Evolutionary conservation across 169 alveolate genomes (phyloP).

Genomic region (Cryptosporidium felis): DNA sequence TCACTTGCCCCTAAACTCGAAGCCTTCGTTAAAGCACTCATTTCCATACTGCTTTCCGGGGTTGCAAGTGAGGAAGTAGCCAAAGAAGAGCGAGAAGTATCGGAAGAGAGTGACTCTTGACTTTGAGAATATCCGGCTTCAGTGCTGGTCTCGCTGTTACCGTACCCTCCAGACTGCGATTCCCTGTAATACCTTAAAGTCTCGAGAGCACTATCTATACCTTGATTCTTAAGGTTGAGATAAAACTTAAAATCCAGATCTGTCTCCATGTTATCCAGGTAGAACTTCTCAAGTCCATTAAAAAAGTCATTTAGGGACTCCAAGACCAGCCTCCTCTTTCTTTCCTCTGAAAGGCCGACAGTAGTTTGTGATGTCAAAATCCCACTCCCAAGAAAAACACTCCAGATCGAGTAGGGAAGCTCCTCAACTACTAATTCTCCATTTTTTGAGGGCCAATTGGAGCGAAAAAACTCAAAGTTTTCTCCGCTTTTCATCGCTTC

Average conservation of each 20-base stretch:
- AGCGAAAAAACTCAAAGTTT: conserved; percentile 15
- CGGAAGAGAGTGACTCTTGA: background rate
- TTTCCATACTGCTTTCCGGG: background rate
- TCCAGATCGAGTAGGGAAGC: conserved; percentile 44
- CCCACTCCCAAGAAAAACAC: conserved; percentile 1
- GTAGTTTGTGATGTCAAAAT: background rate
- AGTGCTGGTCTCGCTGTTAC: background rate
- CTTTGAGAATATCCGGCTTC: background rate
- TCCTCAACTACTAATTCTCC: background rate
- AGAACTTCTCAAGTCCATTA: conserved; percentile 25
- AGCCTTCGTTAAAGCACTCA: background rate
- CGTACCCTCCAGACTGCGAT: background rate
- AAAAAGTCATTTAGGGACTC: conserved; percentile 27
- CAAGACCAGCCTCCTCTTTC: background rate
- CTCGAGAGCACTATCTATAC: conserved; percentile 1
- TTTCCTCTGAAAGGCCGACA: background rate
- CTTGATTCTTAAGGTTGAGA: background rate
- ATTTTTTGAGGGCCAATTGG: conserved; percentile 11
- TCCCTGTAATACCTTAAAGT: conserved; percentile 9
- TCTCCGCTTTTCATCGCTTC: conserved; percentile 1
- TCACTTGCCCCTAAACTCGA: background rate
- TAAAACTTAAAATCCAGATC: background rate
- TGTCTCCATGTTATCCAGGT: background rate
- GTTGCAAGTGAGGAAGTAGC: conserved; percentile 8
- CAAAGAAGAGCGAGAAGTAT: background rate